A percentile compares a stretch with the other conserved stretches of the same genome.
phyloP scores from a whole-genome alignment of 352 stramenopile species.

The Phytophthora pini region DNA sequence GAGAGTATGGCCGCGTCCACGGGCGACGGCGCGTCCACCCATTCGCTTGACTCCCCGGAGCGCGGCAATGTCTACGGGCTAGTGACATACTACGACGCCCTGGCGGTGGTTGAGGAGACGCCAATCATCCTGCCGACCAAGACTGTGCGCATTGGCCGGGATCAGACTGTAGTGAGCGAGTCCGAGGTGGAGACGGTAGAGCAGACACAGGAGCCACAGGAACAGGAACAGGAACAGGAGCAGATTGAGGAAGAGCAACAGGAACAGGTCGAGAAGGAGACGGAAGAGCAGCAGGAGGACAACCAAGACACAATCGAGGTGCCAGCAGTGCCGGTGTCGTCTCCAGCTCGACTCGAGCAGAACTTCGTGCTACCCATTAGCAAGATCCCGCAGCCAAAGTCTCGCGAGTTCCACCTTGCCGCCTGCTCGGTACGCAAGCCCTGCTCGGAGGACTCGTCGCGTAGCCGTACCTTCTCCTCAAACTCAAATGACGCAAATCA shows the following conservation, averaged over 20 bases:
- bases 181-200: constrained; percentile 8
- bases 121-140: constrained; percentile 21
- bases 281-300: constrained; percentile 1
- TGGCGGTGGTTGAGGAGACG: constrained; percentile 29
- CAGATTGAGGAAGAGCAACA: constrained; percentile 2
- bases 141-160: constrained; percentile 11
- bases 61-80: constrained; percentile 32
- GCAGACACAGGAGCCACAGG: constrained; percentile 6
- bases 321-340: neutral
- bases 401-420: constrained; percentile 30
- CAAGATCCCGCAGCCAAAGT: constrained; percentile 42
- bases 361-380: constrained; percentile 16
- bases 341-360: constrained; percentile 1
- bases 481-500: constrained; percentile 12
- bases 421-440: constrained; percentile 25
- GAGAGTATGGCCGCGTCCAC: constrained; percentile 33
- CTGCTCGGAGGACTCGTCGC: neutral
- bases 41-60: constrained; percentile 17
- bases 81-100: constrained; percentile 41
- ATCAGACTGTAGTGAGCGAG: constrained; percentile 5
- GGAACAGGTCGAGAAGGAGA: neutral
- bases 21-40: constrained; percentile 1
- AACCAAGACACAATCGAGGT: constrained; percentile 29
- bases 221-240: neutral
- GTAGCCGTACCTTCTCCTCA: constrained; percentile 10